Evolutionary conservation across 2,329 filamentous ascomycete species (phyloP), one percentile per base, ranked within the genome.

Genomic region (Colletotrichum acutatum): DNA sequence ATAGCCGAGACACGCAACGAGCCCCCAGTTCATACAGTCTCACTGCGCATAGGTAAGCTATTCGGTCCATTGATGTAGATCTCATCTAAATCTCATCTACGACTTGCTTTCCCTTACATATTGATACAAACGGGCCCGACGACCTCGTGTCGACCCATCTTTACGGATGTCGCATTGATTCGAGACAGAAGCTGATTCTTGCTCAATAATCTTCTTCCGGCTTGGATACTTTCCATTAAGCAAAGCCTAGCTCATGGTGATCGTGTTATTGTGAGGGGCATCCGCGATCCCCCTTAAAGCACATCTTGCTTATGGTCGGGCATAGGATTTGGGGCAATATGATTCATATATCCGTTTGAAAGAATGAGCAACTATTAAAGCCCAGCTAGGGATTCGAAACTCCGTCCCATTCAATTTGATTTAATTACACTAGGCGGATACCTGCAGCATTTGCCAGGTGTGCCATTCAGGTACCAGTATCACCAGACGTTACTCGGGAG

Each of bases 401-500:
- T 26, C 54, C 14, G 60, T 52, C 24, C 9, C 19, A 49, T 19
- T 30, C 28, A 19, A 8, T 11, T 49, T 53, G 61, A 28, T 16
- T 42, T 42, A 42, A 5, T 52, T 11, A 46, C 49, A 26, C 19
- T 64, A 6, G 3, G 8, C 69, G 72, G 72, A 52, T 34, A n/a
- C 64, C 49, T 74, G 69, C 72, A 72, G 58, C 52, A 26, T 46
- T 32, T 22, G 53, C 46, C 52, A 26, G 32, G 53, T 49, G 28
- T 72, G 49, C 9, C 63, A 49, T 53, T 37, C 34, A 58, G 22
- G 26, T 26, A 56, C 34, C 4, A 16, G 68, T 68, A 9, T 42
- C n/a, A 61, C 68, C 32, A 62, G 56, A 32, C 14, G 28, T 34
- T 24, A 42, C 32, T 22, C 19, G 42, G 22, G 22, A 60, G 37